Conservation (phyloP, 495 filamentous ascomycete genomes). For the Tuber borchii region DNA sequence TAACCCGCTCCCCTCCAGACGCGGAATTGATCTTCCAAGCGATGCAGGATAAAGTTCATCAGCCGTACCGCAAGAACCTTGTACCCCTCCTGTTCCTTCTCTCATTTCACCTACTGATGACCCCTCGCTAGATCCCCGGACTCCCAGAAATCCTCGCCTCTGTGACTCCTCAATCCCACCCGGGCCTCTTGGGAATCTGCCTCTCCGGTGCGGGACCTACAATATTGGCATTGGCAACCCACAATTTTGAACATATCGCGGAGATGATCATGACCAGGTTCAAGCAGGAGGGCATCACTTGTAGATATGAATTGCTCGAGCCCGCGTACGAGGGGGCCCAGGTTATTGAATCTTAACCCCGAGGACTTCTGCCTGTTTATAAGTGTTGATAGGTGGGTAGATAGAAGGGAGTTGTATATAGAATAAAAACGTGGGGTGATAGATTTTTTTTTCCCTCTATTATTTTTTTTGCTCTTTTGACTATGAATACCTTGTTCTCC, state of each 20-base stretch:
- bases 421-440: background rate
- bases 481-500: background rate
- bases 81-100: constrained; percentile 13
- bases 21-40: constrained; percentile 86
- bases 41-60: constrained; percentile 97
- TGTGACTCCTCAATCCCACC: constrained; percentile 74
- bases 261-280: constrained; percentile 65
- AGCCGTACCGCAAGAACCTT: constrained; percentile 80
- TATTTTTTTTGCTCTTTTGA: background rate
- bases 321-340: constrained; percentile 77
- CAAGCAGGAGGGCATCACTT: constrained; percentile 61
- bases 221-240: constrained; percentile 83
- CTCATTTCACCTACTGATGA: background rate
- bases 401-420: background rate
- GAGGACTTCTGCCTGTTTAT: background rate
- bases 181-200: constrained; percentile 85
- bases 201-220: constrained; percentile 90
- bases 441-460: background rate
- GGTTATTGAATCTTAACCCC: constrained; percentile 48
- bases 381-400: background rate
- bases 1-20: constrained; percentile 84
- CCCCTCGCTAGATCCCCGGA: constrained; percentile 60
- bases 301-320: constrained; percentile 79
- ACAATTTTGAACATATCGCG: constrained; percentile 79
- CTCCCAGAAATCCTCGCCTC: constrained; percentile 81